Evolutionary conservation across 441 rosid genomes (phyloP), one percentile per base, ranked within the genome.

Genomic region (Croton setiger): DNA sequence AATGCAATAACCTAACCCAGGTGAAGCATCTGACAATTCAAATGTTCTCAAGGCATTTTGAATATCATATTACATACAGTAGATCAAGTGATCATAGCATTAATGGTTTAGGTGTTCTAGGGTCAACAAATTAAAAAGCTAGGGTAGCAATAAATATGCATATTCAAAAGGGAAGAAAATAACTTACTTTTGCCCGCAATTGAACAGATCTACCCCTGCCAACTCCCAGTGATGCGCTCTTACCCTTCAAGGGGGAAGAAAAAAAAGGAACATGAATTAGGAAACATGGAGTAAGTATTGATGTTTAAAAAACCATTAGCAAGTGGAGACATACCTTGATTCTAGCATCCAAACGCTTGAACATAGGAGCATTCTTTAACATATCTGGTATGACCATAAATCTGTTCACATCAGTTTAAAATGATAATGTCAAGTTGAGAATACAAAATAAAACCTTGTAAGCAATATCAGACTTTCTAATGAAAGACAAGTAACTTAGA

Each of bases 371-470:
- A 56, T 95, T 89, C 86, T 95, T 95, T 71, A 92, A 83, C 96
- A 95, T 95, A 81, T 95, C 99, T 10, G 98, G 98, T 85, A 95
- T 95, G 78, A 95, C 96, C 99, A 95, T 90, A 76, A 92, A 95
- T 86, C 99, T 95, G 78, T 75, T 54, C 64, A 62, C 43, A 66
- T 23, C 35, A n/a, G 21, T 55, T 33, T 39, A 15, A 76, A 48
- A 69, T 21, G 43, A 20, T 45, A 14, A 23, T 5, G 14, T 5
- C 66, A 60, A 1, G 20, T 27, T 36, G 20, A 9, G 4, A 66
- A 57, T 18, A 11, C 1, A 18, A 2, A 47, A 21, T 23, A 57
- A 37, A n/a, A 27, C 2, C 11, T 41, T 55, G 63, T 20, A 3
- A 47, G 17, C 31, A 44, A 13, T 20, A 17, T 54, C 45, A 43